These are phyloP conservation scores for Millerozyma miso DNA, from an alignment of 805 yeast genomes.

Conservation along the genomic window DNA sequence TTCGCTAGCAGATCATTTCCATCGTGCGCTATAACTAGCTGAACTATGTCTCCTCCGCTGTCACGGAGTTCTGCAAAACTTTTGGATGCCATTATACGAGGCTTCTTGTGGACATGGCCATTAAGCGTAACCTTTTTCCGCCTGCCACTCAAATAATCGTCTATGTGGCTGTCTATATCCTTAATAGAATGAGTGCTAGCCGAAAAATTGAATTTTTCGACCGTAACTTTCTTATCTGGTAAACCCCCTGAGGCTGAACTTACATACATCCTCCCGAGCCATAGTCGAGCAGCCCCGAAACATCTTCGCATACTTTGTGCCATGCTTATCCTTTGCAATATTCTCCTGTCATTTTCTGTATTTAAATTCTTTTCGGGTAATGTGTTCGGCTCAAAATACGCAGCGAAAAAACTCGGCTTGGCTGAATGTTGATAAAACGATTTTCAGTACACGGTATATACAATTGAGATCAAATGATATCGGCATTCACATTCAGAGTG, in stretches of 20 bases:
- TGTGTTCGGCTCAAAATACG: background rate
- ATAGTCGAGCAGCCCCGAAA: background rate
- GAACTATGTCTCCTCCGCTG: slow-evolving; percentile 59
- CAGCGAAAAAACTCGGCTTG: background rate
- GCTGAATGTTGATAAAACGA: background rate
- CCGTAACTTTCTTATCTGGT: slow-evolving; percentile 12
- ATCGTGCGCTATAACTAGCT: slow-evolving; percentile 21
- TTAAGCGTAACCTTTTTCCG: slow-evolving; percentile 45
- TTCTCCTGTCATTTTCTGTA: background rate
- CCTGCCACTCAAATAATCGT: slow-evolving; percentile 6
- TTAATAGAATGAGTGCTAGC: slow-evolving; percentile 27
- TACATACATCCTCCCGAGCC: background rate
- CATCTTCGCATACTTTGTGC: background rate
- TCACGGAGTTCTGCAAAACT: slow-evolving; percentile 78
- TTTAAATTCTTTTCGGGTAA: background rate
- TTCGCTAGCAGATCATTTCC: slow-evolving; percentile 11
- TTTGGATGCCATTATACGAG: slow-evolving; percentile 64
- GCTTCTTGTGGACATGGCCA: slow-evolving; percentile 83
- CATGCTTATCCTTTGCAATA: background rate
- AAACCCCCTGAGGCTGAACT: background rate
- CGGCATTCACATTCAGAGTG: slow-evolving; percentile 13
- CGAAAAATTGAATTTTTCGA: slow-evolving; percentile 33
- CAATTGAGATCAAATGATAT: slow-evolving; percentile 10
- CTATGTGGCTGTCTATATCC: slow-evolving; percentile 9
- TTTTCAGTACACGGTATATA: background rate